These are phyloP conservation scores for Chaetomiaceae sp. DNA, from an alignment of 2,329 filamentous ascomycete genomes.

Conservation along the genomic window DNA sequence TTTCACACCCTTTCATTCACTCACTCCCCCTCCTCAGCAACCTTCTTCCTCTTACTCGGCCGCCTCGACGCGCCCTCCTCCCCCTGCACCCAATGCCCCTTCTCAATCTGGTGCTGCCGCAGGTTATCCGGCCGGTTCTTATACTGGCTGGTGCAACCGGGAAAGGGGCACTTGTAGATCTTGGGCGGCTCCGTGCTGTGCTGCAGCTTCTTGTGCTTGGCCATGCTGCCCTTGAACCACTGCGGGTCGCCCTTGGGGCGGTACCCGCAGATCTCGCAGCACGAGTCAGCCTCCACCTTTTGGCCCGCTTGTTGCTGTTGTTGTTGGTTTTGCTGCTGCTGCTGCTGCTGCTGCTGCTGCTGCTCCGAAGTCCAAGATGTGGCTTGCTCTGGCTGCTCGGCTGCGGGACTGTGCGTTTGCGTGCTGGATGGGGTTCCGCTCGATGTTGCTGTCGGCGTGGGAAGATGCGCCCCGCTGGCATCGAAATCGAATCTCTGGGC, in stretches of 20 bases:
- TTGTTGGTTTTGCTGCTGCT: no score
- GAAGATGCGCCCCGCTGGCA: constrained; percentile 1
- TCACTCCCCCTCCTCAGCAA: constrained; percentile 23
- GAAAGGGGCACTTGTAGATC: constrained; percentile 51
- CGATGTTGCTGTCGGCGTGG: constrained; percentile 11
- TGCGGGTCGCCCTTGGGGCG: constrained; percentile 52
- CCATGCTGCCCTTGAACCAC: constrained; percentile 57
- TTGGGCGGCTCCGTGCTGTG: constrained; percentile 46
- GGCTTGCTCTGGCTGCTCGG: constrained; percentile 6
- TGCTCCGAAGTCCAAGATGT: background rate
- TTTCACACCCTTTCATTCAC: background rate
- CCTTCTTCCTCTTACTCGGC: constrained; percentile 47
- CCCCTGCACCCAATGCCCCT: constrained; percentile 49
- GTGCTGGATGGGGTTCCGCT: constrained; percentile 9
- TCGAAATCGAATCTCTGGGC: background rate
- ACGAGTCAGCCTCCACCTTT: constrained; percentile 39
- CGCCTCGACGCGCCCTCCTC: constrained; percentile 35
- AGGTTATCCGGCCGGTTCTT: constrained; percentile 54
- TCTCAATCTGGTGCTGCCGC: constrained; percentile 53
- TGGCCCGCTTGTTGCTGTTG: constrained; percentile 13
- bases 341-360: background rate
- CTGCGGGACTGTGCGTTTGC: constrained; percentile 1
- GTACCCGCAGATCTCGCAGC: constrained; percentile 52
- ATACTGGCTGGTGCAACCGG: constrained; percentile 51
- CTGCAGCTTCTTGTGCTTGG: constrained; percentile 53